Evolutionary conservation across 2,329 filamentous ascomycete genomes (phyloP), one percentile per base, ranked within the genome.

Genomic region (Verticillium klebahnii): DNA sequence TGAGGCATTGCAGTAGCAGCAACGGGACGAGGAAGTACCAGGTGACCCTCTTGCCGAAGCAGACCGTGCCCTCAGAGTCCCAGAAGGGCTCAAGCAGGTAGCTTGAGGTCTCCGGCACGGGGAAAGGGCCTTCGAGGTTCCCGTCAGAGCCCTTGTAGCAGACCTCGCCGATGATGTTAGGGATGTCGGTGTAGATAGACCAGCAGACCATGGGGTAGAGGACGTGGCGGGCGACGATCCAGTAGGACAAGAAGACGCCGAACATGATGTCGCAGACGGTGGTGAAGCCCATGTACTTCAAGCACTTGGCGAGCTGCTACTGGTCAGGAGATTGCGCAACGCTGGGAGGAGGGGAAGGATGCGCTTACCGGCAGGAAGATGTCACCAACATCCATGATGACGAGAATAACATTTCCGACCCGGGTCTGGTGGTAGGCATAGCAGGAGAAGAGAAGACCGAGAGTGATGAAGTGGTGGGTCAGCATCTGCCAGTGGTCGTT

Each of bases 401-500:
- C 89, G 58, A 99, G 80, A 64, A 98, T 92, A 57, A 96, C 84
- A 71, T 93, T 95, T 60, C 92, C 94, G 32, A 97, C 91, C 56
- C 91, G 89, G 61, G 90, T 96, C 72, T 92, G 88, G 71, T 94
- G 89, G 74, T 96, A 97, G 67, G 88, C 85, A 74, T 98, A 98
- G 66, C 90, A 94, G 36, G 88, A 84, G 62, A 88, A 87, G 66
- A 99, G 88, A 55, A 99, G 86, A 5, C 82, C 80, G 70, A 89
- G 91, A 23, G 95, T 99, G 73, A 98, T 88, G 72, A 97, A 85
- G 78, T 99, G 95, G 75, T 98, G 95, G 19, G 87, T 89, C 68
- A 98, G 87, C 95, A 98, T 98, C 76, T 98, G 94, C 80, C 87
- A 90, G 76, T 97, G 90, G 70, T 99, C 95, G 78, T 98, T 98